phyloP scores from a whole-genome alignment of 2,329 filamentous ascomycete genomes.

The Calonectria ilicicola region DNA sequence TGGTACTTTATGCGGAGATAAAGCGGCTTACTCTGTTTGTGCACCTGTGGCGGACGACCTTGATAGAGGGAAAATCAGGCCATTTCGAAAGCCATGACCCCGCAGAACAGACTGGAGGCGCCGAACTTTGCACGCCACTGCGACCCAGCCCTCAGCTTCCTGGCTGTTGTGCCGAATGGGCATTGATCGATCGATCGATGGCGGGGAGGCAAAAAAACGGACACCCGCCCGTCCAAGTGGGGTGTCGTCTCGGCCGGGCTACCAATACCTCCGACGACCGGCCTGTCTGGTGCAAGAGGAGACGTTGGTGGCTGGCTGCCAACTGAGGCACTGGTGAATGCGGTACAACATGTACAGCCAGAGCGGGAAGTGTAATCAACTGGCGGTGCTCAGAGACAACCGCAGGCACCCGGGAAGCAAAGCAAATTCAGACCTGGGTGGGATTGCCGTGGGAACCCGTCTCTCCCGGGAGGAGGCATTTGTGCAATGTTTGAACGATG shows the following conservation, averaged over 20 bases:
- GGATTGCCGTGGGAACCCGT: not conserved
- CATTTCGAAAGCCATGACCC: not conserved
- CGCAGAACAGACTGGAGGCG: not conserved
- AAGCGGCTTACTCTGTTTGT: not conserved
- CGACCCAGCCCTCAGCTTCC: not conserved
- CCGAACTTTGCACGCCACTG: not conserved
- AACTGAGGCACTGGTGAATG: not conserved
- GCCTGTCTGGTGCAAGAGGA: not conserved
- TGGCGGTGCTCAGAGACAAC: not conserved
- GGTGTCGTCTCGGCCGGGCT: not conserved
- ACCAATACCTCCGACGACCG: not conserved
- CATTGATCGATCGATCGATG: constrained; percentile 3
- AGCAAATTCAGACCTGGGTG: not conserved
- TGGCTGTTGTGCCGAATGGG: not conserved
- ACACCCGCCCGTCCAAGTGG: not conserved
- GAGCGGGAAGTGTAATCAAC: not conserved
- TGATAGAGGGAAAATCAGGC: not conserved
- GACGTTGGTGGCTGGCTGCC: not conserved
- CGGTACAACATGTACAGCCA: no score
- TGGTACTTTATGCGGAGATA: constrained; percentile 4
- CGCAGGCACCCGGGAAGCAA: not conserved
- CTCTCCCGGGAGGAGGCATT: not conserved
- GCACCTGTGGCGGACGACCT: not conserved
- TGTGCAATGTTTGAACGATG: not conserved
- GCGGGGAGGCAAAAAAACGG: not conserved